phyloP scores from a whole-genome alignment of 2,329 filamentous ascomycete genomes.

The Colletotrichum tropicale region DNA sequence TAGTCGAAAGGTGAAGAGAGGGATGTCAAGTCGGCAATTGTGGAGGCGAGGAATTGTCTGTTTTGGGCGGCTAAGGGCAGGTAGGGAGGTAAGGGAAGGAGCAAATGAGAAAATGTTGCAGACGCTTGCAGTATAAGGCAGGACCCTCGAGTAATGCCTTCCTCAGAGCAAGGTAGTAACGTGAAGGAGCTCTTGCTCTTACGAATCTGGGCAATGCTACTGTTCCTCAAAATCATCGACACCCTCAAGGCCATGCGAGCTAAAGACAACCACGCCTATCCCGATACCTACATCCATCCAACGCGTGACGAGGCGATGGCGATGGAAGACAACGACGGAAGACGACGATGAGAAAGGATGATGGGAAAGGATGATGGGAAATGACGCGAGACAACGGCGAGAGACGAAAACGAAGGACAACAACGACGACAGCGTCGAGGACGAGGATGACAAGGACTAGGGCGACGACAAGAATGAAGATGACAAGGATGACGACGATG shows the following conservation, averaged over 20 bases:
- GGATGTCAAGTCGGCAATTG: background rate
- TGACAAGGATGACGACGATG: no score
- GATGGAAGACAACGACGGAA: background rate
- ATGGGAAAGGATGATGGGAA: no score
- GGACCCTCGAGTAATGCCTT: background rate
- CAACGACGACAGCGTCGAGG: no score
- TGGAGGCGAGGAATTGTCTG: background rate
- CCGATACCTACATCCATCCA: accelerated
- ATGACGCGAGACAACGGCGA: background rate
- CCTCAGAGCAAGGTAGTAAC: background rate
- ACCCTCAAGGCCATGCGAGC: accelerated
- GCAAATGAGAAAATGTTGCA: background rate
- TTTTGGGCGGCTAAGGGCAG: background rate
- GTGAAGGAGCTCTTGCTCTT: accelerated
- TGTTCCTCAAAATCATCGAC: background rate
- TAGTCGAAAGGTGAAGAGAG: background rate
- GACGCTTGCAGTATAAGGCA: background rate
- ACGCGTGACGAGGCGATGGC: background rate
- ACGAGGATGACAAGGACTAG: no score
- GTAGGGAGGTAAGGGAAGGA: background rate
- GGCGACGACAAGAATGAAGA: no score
- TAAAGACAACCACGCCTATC: background rate
- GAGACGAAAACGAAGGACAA: background rate
- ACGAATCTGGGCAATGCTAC: accelerated
- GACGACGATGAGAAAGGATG: no score